phyloP scores from a whole-genome alignment of 495 filamentous ascomycete species.

The Achaetomiella virescens region DNA sequence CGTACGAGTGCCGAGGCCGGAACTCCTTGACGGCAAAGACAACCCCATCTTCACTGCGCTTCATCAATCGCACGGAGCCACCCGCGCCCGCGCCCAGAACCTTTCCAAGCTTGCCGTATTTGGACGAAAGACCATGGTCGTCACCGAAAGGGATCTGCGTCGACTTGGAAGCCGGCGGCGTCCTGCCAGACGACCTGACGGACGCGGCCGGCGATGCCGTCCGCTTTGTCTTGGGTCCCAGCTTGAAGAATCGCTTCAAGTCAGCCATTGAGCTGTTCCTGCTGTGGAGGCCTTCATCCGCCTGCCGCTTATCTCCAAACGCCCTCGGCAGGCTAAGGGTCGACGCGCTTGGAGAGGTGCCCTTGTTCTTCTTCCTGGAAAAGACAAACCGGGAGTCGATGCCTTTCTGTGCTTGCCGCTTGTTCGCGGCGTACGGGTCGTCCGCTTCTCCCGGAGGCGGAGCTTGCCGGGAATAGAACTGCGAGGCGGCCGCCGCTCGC shows the following conservation, averaged over 20 bases:
- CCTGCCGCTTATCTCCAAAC: conserved; percentile 29
- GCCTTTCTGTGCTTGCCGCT: conserved; percentile 62
- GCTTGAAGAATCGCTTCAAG: conserved; percentile 84
- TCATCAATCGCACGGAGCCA: conserved; percentile 91
- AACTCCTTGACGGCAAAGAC: conserved; percentile 99
- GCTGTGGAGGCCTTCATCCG: conserved; percentile 36
- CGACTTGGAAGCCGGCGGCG: conserved; percentile 51
- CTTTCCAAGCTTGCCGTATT: conserved; percentile 92
- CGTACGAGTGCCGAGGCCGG: conserved; percentile 84
- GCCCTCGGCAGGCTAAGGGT: conserved; percentile 35
- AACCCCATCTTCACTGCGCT: conserved; percentile 77
- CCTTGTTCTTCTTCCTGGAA: conserved; percentile 43
- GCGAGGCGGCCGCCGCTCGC: conserved; percentile 50
- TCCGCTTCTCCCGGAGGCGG: conserved; percentile 76
- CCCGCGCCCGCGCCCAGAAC: conserved; percentile 92
- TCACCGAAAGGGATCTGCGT: conserved; percentile 84
- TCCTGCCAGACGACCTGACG: conserved; percentile 47
- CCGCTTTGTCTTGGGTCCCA: conserved; percentile 61
- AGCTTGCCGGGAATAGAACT: conserved; percentile 59
- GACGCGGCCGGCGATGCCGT: conserved; percentile 53
- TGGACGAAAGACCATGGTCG: conserved; percentile 82
- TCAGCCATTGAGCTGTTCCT: conserved; percentile 87
- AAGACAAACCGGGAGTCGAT: conserved; percentile 89
- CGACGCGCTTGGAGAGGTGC: conserved; percentile 39
- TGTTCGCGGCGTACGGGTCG: conserved; percentile 83